These are phyloP conservation scores for Trichoderma asperelloides DNA, from an alignment of 495 filamentous ascomycete genomes.

Conservation along the genomic window DNA sequence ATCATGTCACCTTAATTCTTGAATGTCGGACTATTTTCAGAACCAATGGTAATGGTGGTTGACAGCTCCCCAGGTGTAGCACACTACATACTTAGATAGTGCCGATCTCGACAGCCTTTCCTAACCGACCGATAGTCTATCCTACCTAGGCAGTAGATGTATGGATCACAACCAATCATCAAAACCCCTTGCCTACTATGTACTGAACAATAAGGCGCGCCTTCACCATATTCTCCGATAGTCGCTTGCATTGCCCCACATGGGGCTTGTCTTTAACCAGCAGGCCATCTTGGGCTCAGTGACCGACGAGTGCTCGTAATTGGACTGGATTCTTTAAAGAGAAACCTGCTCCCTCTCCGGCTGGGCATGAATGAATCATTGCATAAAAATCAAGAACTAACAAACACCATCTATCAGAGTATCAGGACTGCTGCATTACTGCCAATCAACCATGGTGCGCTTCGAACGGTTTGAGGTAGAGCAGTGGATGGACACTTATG, in stretches of 20 bases:
- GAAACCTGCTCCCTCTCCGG: neutral
- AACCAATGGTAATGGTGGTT: too few species aligned
- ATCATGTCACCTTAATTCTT: too few species aligned
- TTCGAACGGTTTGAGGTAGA: slow-evolving; percentile 69
- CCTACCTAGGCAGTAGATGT: neutral
- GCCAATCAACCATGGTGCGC: slow-evolving; percentile 48
- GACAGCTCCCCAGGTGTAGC: too few species aligned
- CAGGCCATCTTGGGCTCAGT: neutral
- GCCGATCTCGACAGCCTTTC: too few species aligned
- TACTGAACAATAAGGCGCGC: neutral
- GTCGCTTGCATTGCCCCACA: neutral
- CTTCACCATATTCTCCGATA: neutral
- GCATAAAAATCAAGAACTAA: neutral
- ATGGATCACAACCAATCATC: neutral
- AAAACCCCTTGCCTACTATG: neutral
- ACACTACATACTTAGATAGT: too few species aligned
- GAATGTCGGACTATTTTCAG: too few species aligned
- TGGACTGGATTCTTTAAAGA: neutral
- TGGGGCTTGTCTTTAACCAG: neutral
- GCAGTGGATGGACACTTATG: slow-evolving; percentile 90
- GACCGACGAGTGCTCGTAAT: neutral
- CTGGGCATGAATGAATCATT: neutral
- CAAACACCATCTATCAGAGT: neutral
- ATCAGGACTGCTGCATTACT: neutral
- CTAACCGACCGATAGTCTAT: neutral